Conservation (phyloP, 345 rosid species). For the Lumnitzera littorea region DNA sequence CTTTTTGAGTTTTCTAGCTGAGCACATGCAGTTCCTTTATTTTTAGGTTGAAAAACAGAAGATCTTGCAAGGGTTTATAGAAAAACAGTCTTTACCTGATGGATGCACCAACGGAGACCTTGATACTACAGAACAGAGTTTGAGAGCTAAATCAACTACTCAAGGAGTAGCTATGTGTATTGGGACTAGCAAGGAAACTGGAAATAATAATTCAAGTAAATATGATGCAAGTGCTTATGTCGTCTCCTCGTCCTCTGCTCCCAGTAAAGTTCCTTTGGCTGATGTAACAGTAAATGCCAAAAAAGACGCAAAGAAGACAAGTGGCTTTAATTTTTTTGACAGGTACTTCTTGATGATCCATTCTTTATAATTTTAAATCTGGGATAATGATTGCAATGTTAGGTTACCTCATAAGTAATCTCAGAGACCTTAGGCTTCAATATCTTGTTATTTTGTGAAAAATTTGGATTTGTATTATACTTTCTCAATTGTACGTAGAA, state of each 20-base stretch:
- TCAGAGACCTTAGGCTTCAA: too few species aligned
- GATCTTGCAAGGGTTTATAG: conserved; percentile 63
- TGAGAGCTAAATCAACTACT: conserved; percentile 8
- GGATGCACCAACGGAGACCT: conserved; percentile 28
- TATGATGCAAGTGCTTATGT: conserved; percentile 20
- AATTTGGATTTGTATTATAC: too few species aligned
- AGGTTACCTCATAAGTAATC: not conserved
- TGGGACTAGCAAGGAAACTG: conserved; percentile 9
- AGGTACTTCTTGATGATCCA: conserved; percentile 34
- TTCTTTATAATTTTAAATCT: not conserved
- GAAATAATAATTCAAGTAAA: conserved; percentile 19
- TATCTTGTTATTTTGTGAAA: too few species aligned
- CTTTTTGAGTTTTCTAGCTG: too few species aligned
- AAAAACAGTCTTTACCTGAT: conserved; percentile 30
- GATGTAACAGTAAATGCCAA: conserved; percentile 20
- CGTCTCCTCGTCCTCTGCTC: conserved; percentile 22
- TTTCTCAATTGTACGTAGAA: too few species aligned
- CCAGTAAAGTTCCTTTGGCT: conserved; percentile 18
- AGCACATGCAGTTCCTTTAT: not conserved
- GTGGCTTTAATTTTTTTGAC: conserved; percentile 58
- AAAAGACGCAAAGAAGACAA: conserved; percentile 38
- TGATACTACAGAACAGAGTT: conserved; percentile 4
- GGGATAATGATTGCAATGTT: not conserved
- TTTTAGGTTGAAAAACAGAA: conserved; percentile 80
- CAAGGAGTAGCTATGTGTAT: conserved; percentile 7